Evolutionary conservation across 2,329 filamentous ascomycete species (phyloP), one percentile per base, ranked within the genome.

Genomic region (Albifimbria verrucaria): DNA sequence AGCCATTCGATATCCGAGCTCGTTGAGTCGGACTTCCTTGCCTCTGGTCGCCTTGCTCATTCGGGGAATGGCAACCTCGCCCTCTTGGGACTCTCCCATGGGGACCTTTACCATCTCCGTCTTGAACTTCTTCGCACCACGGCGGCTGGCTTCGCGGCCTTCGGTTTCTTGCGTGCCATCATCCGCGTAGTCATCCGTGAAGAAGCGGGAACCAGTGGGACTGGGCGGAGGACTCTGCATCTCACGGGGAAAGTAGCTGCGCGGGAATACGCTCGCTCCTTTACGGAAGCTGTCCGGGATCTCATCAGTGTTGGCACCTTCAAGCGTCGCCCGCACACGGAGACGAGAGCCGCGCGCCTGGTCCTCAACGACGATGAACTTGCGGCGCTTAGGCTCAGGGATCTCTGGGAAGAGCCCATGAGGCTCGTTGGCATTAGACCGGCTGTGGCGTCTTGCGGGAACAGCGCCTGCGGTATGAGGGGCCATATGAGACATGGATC

Each of bases 311-410:
- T 97, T 89, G 62, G 97, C 92, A 44, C 87, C 86, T 66, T 97
- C 91, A n/a, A 99, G 84, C 57, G 89, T 94, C 49, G 97, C 92
- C 56, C 92, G 88, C 45, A 97, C 92, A 17, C 93, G 87, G 2
- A 97, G 86, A 42, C 92, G 84, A 49, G 85, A 87, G 50, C 88
- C 88, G 32, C 90, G 87, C 57, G 92, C 88, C 50, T 85, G 86
- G 69, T 97, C 93, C 60, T 97, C 92, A 24, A 97, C 92, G 10
- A 97, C 83, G 61, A 97, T 96, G 71, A 97, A 97, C 72, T 97
- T 97, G 67, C 93, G 88, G 65, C 91, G 90, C 75, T 96, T 96
- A 50, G 88, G 86, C 64, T 94, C 91, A 1, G 92, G 92, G 50
- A 96, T 82, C 59, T 94, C 88, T 48, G 91, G 90, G 69, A 97